These are phyloP conservation scores for Linum usitatissimum DNA, from an alignment of 345 rosid genomes.

Conservation along the genomic window DNA sequence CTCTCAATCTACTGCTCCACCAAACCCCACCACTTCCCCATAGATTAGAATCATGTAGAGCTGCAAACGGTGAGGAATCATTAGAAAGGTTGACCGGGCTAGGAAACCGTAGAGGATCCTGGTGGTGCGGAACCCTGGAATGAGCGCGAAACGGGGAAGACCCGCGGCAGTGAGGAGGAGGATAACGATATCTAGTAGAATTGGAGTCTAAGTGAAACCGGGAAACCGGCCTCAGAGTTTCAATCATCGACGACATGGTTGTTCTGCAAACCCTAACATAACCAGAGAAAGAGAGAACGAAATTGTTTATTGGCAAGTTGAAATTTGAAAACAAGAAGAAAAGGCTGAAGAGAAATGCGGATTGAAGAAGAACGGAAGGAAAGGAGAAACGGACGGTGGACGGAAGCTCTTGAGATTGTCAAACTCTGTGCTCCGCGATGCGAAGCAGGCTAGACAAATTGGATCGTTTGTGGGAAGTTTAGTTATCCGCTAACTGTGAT, in stretches of 20 bases:
- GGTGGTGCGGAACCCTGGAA: conserved; percentile 29
- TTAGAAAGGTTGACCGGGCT: neutral
- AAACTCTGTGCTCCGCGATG: neutral
- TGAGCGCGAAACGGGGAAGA: conserved; percentile 23
- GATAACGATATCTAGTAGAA: neutral
- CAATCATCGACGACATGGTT: conserved; percentile 10
- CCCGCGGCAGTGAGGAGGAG: conserved; percentile 16
- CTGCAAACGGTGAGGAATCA: conserved; percentile 5
- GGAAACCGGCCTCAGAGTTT: conserved; percentile 1
- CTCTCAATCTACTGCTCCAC: conserved; percentile 24
- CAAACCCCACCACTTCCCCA: conserved; percentile 25
- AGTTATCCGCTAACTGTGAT: neutral
- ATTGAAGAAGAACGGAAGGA: neutral
- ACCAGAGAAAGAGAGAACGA: neutral
- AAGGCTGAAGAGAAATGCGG: neutral
- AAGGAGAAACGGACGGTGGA: conserved; percentile 1
- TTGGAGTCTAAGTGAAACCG: neutral
- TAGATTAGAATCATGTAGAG: conserved; percentile 13
- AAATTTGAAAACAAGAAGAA: neutral
- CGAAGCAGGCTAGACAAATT: neutral
- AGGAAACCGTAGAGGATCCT: conserved; percentile 13
- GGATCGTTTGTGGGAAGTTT: neutral
- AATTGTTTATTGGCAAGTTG: neutral
- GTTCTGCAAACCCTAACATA: neutral
- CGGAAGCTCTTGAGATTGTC: neutral